A percentile compares a stretch with the other conserved stretches of the same genome.
phyloP scores from a whole-genome alignment of 2,329 filamentous ascomycete species.

The Trichothecium roseum region DNA sequence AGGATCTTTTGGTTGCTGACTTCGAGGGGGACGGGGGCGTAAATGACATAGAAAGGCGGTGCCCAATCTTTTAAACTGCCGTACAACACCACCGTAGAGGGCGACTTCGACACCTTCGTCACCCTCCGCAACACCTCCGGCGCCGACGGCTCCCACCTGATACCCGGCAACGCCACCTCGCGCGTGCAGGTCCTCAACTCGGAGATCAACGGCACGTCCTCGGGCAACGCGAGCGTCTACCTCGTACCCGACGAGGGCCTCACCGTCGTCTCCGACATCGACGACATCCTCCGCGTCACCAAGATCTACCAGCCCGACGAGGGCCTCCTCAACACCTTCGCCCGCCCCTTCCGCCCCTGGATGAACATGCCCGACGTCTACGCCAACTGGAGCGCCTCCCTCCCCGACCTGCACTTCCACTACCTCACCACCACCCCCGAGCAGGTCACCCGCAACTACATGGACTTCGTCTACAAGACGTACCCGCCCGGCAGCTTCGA shows the following conservation, averaged over 20 bases:
- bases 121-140: conserved; percentile 48
- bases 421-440: conserved; percentile 75
- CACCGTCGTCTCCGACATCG: conserved; percentile 68
- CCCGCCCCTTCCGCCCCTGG: conserved; percentile 59
- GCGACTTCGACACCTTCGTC: conserved; percentile 66
- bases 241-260: conserved; percentile 61
- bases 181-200: conserved; percentile 59
- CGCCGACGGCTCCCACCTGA: conserved; percentile 33
- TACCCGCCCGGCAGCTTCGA: conserved; percentile 73
- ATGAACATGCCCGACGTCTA: conserved; percentile 74
- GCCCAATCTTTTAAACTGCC: conserved; percentile 53
- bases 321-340: conserved; percentile 68
- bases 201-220: conserved; percentile 51
- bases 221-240: conserved; percentile 67
- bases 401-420: conserved; percentile 66
- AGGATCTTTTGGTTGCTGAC: too few species aligned
- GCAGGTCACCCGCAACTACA: conserved; percentile 67
- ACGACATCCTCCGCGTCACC: conserved; percentile 71
- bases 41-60: conserved; percentile 34
- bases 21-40: too few species aligned
- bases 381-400: conserved; percentile 58
- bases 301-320: conserved; percentile 70
- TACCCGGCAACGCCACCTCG: conserved; percentile 53
- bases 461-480: conserved; percentile 69
- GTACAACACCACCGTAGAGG: conserved; percentile 53